Percentiles rank a stretch among this genome's conserved stretches.
These are phyloP conservation scores for Protomyces macrosporus DNA, from an alignment of 1,139 yeast genomes.

Conservation along the genomic window DNA sequence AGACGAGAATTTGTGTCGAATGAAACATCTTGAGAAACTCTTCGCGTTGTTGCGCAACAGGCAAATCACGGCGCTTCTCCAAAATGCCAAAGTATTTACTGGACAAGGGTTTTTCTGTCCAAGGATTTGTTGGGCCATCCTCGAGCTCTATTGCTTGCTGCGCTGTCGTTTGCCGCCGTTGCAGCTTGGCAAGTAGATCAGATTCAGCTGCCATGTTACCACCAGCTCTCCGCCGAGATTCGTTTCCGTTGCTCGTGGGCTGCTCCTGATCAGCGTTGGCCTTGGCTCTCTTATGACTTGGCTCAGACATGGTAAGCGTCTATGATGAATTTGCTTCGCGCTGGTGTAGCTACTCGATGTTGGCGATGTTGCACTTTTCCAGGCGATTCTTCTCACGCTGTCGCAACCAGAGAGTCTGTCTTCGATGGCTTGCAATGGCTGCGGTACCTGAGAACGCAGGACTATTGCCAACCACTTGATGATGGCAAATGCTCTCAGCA, in stretches of 20 bases:
- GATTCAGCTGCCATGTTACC: slow-evolving; percentile 21
- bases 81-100: slow-evolving; percentile 71
- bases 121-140: slow-evolving; percentile 63
- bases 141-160: slow-evolving; percentile 55
- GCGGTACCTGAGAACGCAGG: too few species aligned
- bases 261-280: neutral
- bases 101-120: slow-evolving; percentile 61
- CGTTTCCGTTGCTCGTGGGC: neutral
- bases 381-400: too few species aligned
- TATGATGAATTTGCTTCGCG: too few species aligned
- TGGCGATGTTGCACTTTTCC: too few species aligned
- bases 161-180: slow-evolving; percentile 68
- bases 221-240: neutral
- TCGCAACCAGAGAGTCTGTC: too few species aligned
- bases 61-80: slow-evolving; percentile 73
- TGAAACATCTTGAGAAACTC: slow-evolving; percentile 83
- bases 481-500: neutral
- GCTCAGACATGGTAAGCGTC: neutral
- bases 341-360: too few species aligned
- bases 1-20: slow-evolving; percentile 86
- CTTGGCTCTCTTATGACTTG: neutral
- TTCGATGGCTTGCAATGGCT: too few species aligned
- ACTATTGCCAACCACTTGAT: neutral
- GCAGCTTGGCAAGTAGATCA: slow-evolving; percentile 34
- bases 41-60: slow-evolving; percentile 82